Evolutionary conservation across 176 grass and related monocot genomes (phyloP).

Genomic region (Oryza glaberrima): DNA sequence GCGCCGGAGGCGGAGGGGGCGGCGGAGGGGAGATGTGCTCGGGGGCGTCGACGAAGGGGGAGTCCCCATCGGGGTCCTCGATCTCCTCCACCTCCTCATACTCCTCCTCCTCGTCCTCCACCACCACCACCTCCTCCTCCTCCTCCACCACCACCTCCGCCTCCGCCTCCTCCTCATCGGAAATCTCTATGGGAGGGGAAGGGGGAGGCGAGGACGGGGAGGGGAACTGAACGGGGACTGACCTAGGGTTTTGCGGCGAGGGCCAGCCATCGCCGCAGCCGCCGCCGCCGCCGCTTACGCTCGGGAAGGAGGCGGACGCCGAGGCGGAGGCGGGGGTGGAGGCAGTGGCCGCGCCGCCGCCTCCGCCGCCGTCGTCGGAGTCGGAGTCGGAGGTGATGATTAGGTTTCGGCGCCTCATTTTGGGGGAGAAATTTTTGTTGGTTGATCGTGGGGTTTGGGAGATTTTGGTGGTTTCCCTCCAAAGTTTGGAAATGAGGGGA

Average conservation of each 20-base stretch:
- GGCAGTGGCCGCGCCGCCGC: not conserved
- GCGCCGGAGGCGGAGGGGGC: not conserved
- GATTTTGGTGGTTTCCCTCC: slow-evolving; percentile 43
- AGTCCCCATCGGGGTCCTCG: slow-evolving; percentile 49
- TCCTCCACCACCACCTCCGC: slow-evolving; percentile 31
- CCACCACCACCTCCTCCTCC: slow-evolving; percentile 13
- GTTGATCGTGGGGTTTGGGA: not conserved
- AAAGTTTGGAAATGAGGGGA: not conserved
- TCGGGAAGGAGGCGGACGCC: slow-evolving; percentile 9
- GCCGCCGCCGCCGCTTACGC: slow-evolving; percentile 17
- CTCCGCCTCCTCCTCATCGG: slow-evolving; percentile 55
- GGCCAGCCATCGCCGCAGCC: slow-evolving; percentile 7
- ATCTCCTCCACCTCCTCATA: slow-evolving; percentile 29
- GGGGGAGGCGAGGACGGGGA: slow-evolving; percentile 32
- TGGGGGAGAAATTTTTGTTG: slow-evolving; percentile 11
- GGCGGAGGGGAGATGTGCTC: slow-evolving; percentile 57
- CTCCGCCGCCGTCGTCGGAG: slow-evolving; percentile 31
- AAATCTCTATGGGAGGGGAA: slow-evolving; percentile 55
- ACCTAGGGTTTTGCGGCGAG: slow-evolving; percentile 33
- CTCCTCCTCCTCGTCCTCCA: slow-evolving; percentile 27
- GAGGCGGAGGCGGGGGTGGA: not conserved
- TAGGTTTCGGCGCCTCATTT: slow-evolving; percentile 55
- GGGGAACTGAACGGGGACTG: not conserved
- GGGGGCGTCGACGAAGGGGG: slow-evolving; percentile 57
- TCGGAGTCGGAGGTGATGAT: slow-evolving; percentile 70